These are phyloP conservation scores for Scenedesmus sp. DNA, from an alignment of 163 green algal species.

Conservation along the genomic window DNA sequence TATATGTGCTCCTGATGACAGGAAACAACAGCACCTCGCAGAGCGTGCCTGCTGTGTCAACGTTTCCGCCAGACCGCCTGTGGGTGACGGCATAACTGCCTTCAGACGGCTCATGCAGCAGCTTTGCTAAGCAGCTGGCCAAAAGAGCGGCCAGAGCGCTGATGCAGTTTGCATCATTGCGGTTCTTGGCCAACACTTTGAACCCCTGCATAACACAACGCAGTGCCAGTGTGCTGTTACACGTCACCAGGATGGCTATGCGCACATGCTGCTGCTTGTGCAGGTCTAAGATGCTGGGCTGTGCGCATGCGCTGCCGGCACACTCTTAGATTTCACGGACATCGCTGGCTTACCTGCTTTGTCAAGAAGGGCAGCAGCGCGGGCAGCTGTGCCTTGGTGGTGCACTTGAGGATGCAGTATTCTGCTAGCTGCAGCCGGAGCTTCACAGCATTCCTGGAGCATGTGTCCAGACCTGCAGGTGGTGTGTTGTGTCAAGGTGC, in stretches of 20 bases:
- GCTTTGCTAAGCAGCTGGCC: slow-evolving; percentile 1
- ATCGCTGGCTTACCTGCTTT: not conserved
- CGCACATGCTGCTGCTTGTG: not conserved
- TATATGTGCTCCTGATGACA: slow-evolving; percentile 21
- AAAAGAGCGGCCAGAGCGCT: slow-evolving; percentile 6
- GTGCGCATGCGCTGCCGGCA: not conserved
- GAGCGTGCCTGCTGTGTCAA: slow-evolving; percentile 32
- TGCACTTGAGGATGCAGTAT: slow-evolving; percentile 43
- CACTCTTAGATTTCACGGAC: not conserved
- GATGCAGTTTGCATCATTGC: not conserved
- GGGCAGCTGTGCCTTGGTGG: slow-evolving; percentile 18
- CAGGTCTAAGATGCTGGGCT: not conserved
- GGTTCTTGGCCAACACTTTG: not conserved
- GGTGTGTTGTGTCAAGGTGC: not conserved
- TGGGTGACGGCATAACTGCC: not conserved
- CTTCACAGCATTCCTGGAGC: not conserved
- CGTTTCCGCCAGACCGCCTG: slow-evolving; percentile 5
- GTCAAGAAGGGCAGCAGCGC: not conserved
- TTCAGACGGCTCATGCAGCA: slow-evolving; percentile 25
- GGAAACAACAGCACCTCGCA: not conserved
- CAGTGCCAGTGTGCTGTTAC: not conserved
- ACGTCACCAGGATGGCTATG: not conserved
- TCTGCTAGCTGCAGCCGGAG: slow-evolving; percentile 40
- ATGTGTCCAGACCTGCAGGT: not conserved
- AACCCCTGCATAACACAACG: slow-evolving; percentile 10